Percentiles rank a stretch among this genome's conserved stretches.
phyloP scores from a whole-genome alignment of 345 rosid genomes.

The Syzygium oleosum region DNA sequence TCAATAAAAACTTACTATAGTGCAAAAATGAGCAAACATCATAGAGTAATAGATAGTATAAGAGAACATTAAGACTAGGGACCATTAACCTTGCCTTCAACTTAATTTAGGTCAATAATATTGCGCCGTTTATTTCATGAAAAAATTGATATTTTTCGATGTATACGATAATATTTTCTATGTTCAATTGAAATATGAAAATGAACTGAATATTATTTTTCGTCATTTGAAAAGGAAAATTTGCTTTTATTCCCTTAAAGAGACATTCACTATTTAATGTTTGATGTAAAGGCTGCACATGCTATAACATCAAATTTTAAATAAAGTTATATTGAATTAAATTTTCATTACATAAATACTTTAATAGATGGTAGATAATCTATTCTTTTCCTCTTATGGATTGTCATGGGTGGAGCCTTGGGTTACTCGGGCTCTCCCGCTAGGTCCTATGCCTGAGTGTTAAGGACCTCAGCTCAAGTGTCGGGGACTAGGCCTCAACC shows the following conservation, averaged over 20 bases:
- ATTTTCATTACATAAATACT: background rate
- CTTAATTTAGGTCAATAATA: background rate
- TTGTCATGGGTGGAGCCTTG: background rate
- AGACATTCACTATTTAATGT: background rate
- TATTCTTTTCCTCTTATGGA: background rate
- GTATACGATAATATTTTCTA: background rate
- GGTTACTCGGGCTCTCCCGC: rapidly evolving
- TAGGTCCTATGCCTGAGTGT: background rate
- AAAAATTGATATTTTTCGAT: background rate
- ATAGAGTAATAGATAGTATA: background rate
- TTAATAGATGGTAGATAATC: background rate
- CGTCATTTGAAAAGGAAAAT: background rate
- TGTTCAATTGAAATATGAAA: background rate
- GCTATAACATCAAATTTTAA: background rate
- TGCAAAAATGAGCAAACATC: background rate
- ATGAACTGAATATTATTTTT: background rate
- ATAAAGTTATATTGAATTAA: background rate
- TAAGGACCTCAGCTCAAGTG: background rate
- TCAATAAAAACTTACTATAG: background rate
- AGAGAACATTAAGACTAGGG: background rate
- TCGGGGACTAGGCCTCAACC: rapidly evolving
- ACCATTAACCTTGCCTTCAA: background rate
- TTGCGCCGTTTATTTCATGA: background rate
- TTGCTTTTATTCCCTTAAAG: background rate
- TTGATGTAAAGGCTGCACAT: background rate